A percentile compares a stretch with the other conserved stretches of the same genome.
Evolutionary conservation across 2,329 filamentous ascomycete species (phyloP).

Genomic region (Tympanopsis confertula): DNA sequence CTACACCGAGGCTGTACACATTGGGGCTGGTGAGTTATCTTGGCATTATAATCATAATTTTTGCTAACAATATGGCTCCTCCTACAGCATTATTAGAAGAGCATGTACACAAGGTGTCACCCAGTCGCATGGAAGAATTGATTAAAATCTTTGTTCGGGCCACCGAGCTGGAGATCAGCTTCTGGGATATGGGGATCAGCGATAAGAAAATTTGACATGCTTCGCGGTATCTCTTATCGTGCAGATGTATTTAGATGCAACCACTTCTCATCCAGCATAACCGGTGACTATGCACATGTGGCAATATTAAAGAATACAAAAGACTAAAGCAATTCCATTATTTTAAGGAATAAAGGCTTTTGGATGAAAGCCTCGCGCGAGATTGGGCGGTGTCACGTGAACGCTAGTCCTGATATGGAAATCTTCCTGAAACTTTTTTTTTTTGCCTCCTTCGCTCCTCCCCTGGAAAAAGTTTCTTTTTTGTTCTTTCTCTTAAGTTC

Average conservation of each 20-base stretch:
- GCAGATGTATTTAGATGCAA: slow-evolving; percentile 5
- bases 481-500: slow-evolving; percentile 5
- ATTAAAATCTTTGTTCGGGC: slow-evolving; percentile 76
- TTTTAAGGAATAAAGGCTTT: no score
- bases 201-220: slow-evolving; percentile 7
- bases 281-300: no score
- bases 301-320: no score
- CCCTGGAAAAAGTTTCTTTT: slow-evolving; percentile 6
- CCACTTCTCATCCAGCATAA: background rate
- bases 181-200: slow-evolving; percentile 59
- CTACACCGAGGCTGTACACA: slow-evolving; percentile 60
- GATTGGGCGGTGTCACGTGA: no score
- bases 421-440: slow-evolving; percentile 8
- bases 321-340: no score
- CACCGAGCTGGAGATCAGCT: slow-evolving; percentile 67
- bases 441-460: slow-evolving; percentile 14
- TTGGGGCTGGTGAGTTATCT: slow-evolving; percentile 49
- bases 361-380: no score
- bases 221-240: slow-evolving; percentile 6
- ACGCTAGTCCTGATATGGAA: background rate
- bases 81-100: slow-evolving; percentile 62
- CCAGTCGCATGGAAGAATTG: slow-evolving; percentile 67
- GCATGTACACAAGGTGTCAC: slow-evolving; percentile 62
- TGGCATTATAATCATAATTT: background rate
- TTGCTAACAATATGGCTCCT: background rate